phyloP scores from a whole-genome alignment of 2,329 filamentous ascomycete genomes.

The Fusarium begoniae region DNA sequence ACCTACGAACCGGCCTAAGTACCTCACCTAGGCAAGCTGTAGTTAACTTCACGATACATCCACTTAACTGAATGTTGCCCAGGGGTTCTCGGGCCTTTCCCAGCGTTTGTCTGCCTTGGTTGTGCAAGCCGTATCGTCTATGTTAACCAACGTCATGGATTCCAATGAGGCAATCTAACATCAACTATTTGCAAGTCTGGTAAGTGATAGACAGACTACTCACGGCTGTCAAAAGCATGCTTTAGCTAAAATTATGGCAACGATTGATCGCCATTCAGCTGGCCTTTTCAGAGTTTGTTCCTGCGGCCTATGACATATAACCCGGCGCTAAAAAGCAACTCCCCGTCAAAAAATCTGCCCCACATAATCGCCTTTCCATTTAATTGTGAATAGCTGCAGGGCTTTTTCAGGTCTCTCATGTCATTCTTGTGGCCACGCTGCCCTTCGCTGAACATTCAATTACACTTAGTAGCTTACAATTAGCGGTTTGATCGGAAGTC shows the following conservation, averaged over 20 bases:
- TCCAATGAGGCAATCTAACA: background rate
- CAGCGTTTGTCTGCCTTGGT: background rate
- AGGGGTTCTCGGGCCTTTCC: background rate
- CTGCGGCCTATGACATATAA: slow-evolving; percentile 15
- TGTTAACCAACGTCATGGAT: too few relatives aligned
- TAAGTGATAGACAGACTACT: background rate
- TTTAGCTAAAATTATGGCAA: background rate
- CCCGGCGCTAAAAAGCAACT: slow-evolving; percentile 31
- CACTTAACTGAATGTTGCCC: background rate
- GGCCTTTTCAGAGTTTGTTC: slow-evolving; percentile 10
- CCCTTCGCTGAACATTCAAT: background rate
- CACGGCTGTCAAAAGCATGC: background rate
- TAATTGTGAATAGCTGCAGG: slow-evolving; percentile 25
- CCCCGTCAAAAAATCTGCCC: slow-evolving; percentile 15
- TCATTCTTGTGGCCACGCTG: background rate
- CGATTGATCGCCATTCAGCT: slow-evolving; percentile 1
- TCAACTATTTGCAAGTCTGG: background rate
- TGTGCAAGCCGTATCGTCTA: background rate
- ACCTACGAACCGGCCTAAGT: background rate
- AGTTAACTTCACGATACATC: background rate
- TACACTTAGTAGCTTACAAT: background rate
- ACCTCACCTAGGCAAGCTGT: background rate
- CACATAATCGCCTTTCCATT: slow-evolving; percentile 8
- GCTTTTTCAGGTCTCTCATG: slow-evolving; percentile 1
- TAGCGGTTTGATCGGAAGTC: too few relatives aligned